Percentiles rank a stretch among this genome's conserved stretches.
These are phyloP conservation scores for Sugiyamaella valdiviana DNA, from an alignment of 805 yeast species.

Conservation along the genomic window DNA sequence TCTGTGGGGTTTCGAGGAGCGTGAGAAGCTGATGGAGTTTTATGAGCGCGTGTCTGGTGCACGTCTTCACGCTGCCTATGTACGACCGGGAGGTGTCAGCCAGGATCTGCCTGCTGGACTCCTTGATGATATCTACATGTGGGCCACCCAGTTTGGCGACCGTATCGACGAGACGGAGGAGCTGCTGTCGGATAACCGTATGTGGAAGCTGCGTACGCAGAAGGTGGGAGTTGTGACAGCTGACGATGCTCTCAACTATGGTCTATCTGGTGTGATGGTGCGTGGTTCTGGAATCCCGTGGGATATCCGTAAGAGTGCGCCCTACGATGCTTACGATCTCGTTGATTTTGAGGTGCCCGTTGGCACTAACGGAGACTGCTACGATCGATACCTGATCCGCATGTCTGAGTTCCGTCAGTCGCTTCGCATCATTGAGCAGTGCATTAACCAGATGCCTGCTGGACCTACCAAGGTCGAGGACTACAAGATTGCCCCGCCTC, in stretches of 20 bases:
- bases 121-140: constrained; percentile 86
- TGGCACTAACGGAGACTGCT: constrained; percentile 84
- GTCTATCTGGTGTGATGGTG: constrained; percentile 80
- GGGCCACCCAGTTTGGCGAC: constrained; percentile 95
- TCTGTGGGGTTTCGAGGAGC: constrained; percentile 90
- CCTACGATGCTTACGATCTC: constrained; percentile 81
- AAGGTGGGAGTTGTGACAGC: constrained; percentile 78
- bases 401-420: constrained; percentile 93
- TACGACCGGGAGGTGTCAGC: constrained; percentile 88
- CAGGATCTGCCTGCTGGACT: constrained; percentile 83
- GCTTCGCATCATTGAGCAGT: constrained; percentile 80
- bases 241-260: constrained; percentile 78
- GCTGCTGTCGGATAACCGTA: constrained; percentile 81
- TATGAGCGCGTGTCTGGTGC: constrained; percentile 90
- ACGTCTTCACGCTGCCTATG: constrained; percentile 79
- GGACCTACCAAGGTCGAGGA: constrained; percentile 91
- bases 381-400: constrained; percentile 80
- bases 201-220: constrained; percentile 82
- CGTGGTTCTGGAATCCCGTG: constrained; percentile 87
- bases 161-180: constrained; percentile 88
- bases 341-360: constrained; percentile 86
- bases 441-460: constrained; percentile 85
- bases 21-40: constrained; percentile 89
- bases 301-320: constrained; percentile 79
- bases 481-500: constrained; percentile 77